Evolutionary conservation across 495 filamentous ascomycete genomes (phyloP).

Genomic region (Symbiotaphrina buchneri): DNA sequence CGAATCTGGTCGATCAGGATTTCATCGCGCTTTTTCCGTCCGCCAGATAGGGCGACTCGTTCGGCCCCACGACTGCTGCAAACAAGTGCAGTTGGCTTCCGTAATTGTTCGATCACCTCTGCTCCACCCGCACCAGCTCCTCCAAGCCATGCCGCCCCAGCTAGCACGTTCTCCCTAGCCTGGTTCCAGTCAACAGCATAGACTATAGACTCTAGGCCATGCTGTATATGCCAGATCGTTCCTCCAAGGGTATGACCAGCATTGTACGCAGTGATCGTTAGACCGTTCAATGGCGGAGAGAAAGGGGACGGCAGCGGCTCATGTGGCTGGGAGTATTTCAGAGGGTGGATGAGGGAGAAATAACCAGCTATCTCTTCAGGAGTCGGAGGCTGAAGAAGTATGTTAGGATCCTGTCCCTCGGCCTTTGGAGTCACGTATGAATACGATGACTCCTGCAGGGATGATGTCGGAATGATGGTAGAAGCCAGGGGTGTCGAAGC

Average conservation of each 20-base stretch:
- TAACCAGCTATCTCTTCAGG: conserved; percentile 76
- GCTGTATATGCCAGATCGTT: conserved; percentile 97
- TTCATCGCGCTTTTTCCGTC: conserved; percentile 63
- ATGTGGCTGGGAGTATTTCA: conserved; percentile 94
- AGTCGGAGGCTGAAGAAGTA: conserved; percentile 63
- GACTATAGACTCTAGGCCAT: conserved; percentile 89
- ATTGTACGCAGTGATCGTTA: conserved; percentile 92
- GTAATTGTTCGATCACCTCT: conserved; percentile 79
- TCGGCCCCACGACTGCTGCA: conserved; percentile 73
- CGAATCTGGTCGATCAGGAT: conserved; percentile 60
- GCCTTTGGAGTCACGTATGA: conserved; percentile 12
- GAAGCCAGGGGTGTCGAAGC: conserved; percentile 69
- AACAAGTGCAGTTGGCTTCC: conserved; percentile 79
- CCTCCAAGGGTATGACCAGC: conserved; percentile 89
- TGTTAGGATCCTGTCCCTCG: conserved; percentile 16
- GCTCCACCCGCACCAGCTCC: conserved; percentile 59
- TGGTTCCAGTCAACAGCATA: conserved; percentile 98
- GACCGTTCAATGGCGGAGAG: conserved; percentile 71
- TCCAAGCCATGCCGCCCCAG: conserved; percentile 83
- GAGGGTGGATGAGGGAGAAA: conserved; percentile 74
- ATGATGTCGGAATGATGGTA: conserved; percentile 46
- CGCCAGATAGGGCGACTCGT: conserved; percentile 41
- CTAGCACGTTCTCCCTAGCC: conserved; percentile 73
- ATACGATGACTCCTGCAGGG: conserved; percentile 42
- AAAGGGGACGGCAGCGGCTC: conserved; percentile 69